Percentiles rank a stretch among this genome's conserved stretches.
phyloP scores from a whole-genome alignment of 129 eudicot genomes.

The Centrapalus pauciflorus region DNA sequence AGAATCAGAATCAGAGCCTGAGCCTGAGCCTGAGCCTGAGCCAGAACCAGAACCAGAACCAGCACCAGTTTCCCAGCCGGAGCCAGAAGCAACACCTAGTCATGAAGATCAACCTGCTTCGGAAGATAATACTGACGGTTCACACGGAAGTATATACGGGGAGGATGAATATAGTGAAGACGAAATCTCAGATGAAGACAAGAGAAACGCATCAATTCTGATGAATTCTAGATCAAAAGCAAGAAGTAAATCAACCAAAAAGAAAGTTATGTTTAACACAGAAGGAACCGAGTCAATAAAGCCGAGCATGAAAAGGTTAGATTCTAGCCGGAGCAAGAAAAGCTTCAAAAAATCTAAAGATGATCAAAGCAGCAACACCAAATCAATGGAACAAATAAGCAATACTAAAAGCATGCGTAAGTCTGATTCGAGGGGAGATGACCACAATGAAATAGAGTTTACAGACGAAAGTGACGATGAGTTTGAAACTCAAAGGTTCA shows the following conservation, averaged over 20 bases:
- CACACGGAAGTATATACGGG: slow-evolving; percentile 27
- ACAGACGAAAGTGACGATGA: slow-evolving; percentile 34
- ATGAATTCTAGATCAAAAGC: slow-evolving; percentile 22
- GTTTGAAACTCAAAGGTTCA: slow-evolving; percentile 22
- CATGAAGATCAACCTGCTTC: slow-evolving; percentile 10
- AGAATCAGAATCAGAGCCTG: not conserved
- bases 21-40: not conserved
- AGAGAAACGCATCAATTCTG: slow-evolving; percentile 15
- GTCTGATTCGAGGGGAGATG: slow-evolving; percentile 23
- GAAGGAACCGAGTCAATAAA: slow-evolving; percentile 20
- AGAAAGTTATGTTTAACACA: slow-evolving; percentile 26
- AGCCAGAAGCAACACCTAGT: slow-evolving; percentile 2
- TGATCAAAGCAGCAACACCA: slow-evolving; percentile 7
- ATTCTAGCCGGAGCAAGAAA: slow-evolving; percentile 21
- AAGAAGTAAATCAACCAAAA: slow-evolving; percentile 22
- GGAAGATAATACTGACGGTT: slow-evolving; percentile 14
- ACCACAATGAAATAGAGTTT: slow-evolving; percentile 21
- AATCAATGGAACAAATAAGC: not conserved
- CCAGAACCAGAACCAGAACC: not conserved
- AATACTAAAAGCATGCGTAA: slow-evolving; percentile 27
- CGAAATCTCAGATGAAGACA: slow-evolving; percentile 29
- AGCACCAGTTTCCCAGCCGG: not conserved
- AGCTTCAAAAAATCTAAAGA: slow-evolving; percentile 17
- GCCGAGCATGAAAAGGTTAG: slow-evolving; percentile 13
- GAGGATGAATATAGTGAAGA: slow-evolving; percentile 33